Percentiles rank a stretch among this genome's conserved stretches.
Evolutionary conservation across 257 asterid genomes (phyloP).

Genomic region (Nicotiana noctiflora): DNA sequence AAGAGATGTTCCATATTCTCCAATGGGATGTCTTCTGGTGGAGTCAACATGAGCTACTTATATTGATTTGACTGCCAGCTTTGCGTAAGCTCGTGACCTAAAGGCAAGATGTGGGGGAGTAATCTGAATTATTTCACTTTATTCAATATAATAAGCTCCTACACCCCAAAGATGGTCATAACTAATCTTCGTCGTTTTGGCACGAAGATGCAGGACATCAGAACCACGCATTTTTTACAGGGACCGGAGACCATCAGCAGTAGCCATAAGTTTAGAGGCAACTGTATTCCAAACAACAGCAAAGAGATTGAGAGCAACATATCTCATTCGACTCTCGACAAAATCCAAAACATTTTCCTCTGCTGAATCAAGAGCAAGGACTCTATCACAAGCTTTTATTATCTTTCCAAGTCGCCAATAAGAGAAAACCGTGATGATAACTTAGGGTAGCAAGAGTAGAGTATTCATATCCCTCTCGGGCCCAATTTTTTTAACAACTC

Average conservation of each 20-base stretch:
- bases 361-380: slow-evolving; percentile 68
- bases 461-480: slow-evolving; percentile 38
- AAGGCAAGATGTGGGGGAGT: neutral
- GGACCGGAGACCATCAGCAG: slow-evolving; percentile 75
- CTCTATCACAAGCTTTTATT: slow-evolving; percentile 78
- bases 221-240: slow-evolving; percentile 85
- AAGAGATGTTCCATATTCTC: slow-evolving; percentile 59
- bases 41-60: slow-evolving; percentile 87
- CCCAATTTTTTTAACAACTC: slow-evolving; percentile 53
- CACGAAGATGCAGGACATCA: slow-evolving; percentile 83
- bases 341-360: slow-evolving; percentile 81
- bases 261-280: slow-evolving; percentile 86
- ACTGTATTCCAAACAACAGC: slow-evolving; percentile 87
- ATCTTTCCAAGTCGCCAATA: slow-evolving; percentile 80
- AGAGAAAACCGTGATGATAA: slow-evolving; percentile 81
- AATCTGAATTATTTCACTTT: slow-evolving; percentile 49
- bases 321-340: slow-evolving; percentile 86
- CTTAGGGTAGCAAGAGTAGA: slow-evolving; percentile 61
- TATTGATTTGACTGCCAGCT: slow-evolving; percentile 76
- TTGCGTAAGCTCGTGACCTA: slow-evolving; percentile 49
- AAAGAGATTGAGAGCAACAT: slow-evolving; percentile 80
- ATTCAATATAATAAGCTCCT: slow-evolving; percentile 59
- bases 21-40: slow-evolving; percentile 71
- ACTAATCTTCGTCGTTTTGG: slow-evolving; percentile 53
- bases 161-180: no score